These are phyloP conservation scores for Neurospora sp. DNA, from an alignment of 495 filamentous ascomycete genomes.

Conservation along the genomic window DNA sequence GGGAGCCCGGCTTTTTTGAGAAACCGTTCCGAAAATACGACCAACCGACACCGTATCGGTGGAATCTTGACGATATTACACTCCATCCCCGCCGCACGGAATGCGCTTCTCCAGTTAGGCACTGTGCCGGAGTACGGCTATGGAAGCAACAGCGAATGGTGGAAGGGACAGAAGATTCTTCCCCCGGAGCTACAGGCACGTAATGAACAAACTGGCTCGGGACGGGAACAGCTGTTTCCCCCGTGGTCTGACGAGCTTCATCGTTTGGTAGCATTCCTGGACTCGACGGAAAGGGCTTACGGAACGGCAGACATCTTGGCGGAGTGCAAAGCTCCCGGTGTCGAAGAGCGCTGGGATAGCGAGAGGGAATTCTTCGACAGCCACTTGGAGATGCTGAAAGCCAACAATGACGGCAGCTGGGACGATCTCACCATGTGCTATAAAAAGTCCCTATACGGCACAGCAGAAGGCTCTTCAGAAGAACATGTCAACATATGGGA, in stretches of 20 bases:
- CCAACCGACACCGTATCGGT: conserved; percentile 47
- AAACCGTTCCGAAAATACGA: conserved; percentile 26
- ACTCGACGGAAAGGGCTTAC: conserved; percentile 69
- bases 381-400: neutral
- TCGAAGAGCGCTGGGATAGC: conserved; percentile 1
- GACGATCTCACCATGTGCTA: neutral
- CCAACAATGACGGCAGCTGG: neutral
- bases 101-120: conserved; percentile 53
- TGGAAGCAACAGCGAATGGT: conserved; percentile 68
- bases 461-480: neutral
- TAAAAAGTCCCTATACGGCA: neutral
- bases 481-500: neutral
- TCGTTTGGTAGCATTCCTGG: conserved; percentile 79
- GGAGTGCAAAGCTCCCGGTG: conserved; percentile 1
- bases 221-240: conserved; percentile 5
- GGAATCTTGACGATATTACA: conserved; percentile 71
- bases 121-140: conserved; percentile 46
- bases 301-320: conserved; percentile 52
- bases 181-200: conserved; percentile 46
- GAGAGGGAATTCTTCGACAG: conserved; percentile 22
- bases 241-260: conserved; percentile 51
- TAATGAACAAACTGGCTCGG: conserved; percentile 14
- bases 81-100: conserved; percentile 69
- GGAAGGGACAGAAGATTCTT: conserved; percentile 61
- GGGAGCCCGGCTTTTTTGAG: conserved; percentile 64